Conservation (phyloP, 2,329 filamentous ascomycete species). For the Penicillium thymicola region DNA sequence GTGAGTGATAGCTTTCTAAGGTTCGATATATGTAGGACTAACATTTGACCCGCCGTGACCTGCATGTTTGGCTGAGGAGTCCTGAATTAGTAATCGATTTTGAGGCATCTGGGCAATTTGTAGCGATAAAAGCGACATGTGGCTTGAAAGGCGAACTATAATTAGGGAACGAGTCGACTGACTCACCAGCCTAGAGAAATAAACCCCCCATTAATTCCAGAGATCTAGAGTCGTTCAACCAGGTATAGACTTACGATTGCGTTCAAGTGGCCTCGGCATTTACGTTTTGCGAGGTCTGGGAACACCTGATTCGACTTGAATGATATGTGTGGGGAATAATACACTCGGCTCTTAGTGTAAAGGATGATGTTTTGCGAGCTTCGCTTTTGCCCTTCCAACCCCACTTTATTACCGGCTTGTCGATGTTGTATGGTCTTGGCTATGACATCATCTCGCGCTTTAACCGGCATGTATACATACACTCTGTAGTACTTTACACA, state of each 20-base stretch:
- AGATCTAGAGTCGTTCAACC: neutral
- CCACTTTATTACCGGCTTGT: neutral
- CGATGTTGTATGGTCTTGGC: too few species aligned
- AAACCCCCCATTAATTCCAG: neutral
- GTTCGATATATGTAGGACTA: neutral
- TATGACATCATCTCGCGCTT: too few species aligned
- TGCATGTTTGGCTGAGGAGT: neutral
- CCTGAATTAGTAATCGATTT: neutral
- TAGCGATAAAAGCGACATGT: neutral
- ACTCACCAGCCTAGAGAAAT: neutral
- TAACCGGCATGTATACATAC: too few species aligned
- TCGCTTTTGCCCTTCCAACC: neutral
- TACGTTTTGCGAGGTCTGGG: neutral
- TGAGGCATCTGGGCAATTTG: too few species aligned
- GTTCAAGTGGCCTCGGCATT: neutral
- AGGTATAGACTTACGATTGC: neutral
- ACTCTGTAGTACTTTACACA: too few species aligned
- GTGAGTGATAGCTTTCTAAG: neutral
- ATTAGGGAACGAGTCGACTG: neutral
- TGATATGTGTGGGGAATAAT: neutral
- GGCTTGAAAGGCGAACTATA: neutral
- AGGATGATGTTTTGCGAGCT: neutral
- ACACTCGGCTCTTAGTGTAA: neutral
- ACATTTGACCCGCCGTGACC: conserved; percentile 8
- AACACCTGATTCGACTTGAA: neutral